Percentiles rank a stretch among this genome's conserved stretches.
These are phyloP conservation scores for Corynespora cassiicola DNA, from an alignment of 2,329 filamentous ascomycete genomes.

Conservation along the genomic window DNA sequence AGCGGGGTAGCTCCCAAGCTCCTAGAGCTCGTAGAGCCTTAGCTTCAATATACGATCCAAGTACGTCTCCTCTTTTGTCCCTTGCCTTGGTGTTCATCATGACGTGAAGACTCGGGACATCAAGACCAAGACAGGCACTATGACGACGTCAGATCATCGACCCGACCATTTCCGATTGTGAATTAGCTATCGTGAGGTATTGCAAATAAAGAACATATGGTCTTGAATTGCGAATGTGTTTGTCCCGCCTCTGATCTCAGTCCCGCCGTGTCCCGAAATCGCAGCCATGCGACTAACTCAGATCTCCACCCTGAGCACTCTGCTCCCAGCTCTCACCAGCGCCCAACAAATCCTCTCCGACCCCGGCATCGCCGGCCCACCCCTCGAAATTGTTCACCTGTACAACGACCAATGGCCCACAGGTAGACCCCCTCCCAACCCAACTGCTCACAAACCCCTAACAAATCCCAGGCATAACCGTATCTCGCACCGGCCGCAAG, in stretches of 20 bases:
- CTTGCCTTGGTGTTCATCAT: slow-evolving; percentile 3
- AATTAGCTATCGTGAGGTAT: no score
- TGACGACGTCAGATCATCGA: no score
- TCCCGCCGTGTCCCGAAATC: no score
- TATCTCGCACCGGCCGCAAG: slow-evolving; percentile 57
- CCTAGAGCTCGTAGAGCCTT: slow-evolving; percentile 5
- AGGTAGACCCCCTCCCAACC: slow-evolving; percentile 19
- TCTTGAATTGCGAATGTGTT: no score
- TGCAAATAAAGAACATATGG: no score
- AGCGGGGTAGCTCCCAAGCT: slow-evolving; percentile 9
- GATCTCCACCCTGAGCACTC: no score
- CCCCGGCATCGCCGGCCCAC: slow-evolving; percentile 48
- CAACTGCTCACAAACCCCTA: background rate
- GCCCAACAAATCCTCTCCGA: slow-evolving; percentile 36
- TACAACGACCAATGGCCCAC: slow-evolving; percentile 60
- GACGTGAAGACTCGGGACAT: slow-evolving; percentile 10
- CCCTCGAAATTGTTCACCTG: slow-evolving; percentile 57
- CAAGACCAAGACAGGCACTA: no score
- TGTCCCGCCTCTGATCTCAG: no score
- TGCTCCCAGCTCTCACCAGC: slow-evolving; percentile 16
- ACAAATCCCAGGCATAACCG: slow-evolving; percentile 53
- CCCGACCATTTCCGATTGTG: no score
- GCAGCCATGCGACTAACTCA: no score
- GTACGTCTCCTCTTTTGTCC: slow-evolving; percentile 1
- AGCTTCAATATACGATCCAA: slow-evolving; percentile 1